Evolutionary conservation across 2,329 filamentous ascomycete genomes (phyloP), one percentile per base, ranked within the genome.

Genomic region (Cucurbitaria berberidis): DNA sequence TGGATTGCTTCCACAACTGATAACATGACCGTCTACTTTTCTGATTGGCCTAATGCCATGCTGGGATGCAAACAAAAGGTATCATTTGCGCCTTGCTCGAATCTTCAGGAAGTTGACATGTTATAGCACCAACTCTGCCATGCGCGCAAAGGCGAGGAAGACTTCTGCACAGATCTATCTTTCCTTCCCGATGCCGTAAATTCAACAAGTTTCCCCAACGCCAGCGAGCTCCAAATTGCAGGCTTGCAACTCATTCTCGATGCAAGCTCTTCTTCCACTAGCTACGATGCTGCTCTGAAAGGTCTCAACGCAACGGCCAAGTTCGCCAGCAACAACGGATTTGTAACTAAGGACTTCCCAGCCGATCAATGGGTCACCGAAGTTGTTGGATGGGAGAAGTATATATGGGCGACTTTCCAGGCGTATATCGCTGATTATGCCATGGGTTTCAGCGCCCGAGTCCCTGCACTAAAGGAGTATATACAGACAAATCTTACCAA

Each of bases 331-430:
- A 53, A 52, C 11, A 45, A 53, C 3, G 36, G 51, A 15, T 38
- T 47, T 32, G 16, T 36, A 19, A 21, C 48, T 21, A 21, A 40
- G 36, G 44, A 11, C 24, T 63, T 36, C 30, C 63, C 18, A 29
- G 57, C 39, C 13, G 55, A 65, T 11, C 62, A 65, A 39, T 68
- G 65, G 63, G 43, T 63, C 11, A 46, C 38, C 3, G 65, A 68
- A 40, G 29, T 65, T 15, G 39, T 51, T 4, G 55, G 53, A 3
- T 68, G 65, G 65, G 60, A 66, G 42, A 32, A 43, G 11, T 49
- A 55, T 22, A 48, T 60, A 4, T 61, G 61, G 51, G 47, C 62
- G 0, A 50, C 50, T 0, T 43, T 57, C 3, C 65, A 68, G 29
- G 55, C 52, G 1, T 29, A 50, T 0, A 26, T 67, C 15, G 38